Evolutionary conservation across 2,329 filamentous ascomycete genomes (phyloP).

Genomic region (Pseudocercospora fijiensis): DNA sequence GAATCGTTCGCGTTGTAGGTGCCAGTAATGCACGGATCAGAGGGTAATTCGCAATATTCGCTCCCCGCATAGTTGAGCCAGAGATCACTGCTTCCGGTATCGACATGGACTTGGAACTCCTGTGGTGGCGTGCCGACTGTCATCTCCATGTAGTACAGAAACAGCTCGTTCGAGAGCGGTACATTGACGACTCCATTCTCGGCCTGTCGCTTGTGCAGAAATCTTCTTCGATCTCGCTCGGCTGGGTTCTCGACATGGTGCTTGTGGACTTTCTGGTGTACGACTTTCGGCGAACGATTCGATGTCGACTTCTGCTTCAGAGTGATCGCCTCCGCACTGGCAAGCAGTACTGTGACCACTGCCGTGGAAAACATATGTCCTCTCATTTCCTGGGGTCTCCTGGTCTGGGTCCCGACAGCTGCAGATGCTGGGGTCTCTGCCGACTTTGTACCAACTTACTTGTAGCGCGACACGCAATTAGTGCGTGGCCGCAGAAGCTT

Average conservation of each 20-base stretch:
- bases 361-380: not conserved
- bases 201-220: conserved; percentile 37
- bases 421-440: not conserved
- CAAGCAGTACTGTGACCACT: not conserved
- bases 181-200: conserved; percentile 34
- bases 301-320: conserved; percentile 13
- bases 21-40: conserved; percentile 60
- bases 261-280: conserved; percentile 53
- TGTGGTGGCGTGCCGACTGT: conserved; percentile 58
- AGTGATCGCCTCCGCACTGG: conserved; percentile 5
- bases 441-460: not conserved
- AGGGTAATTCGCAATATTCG: conserved; percentile 51
- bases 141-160: conserved; percentile 59
- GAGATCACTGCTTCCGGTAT: conserved; percentile 64
- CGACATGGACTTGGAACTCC: conserved; percentile 56
- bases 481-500: conserved; percentile 3
- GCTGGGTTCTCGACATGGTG: conserved; percentile 48
- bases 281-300: conserved; percentile 42
- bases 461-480: conserved; percentile 1
- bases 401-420: not conserved
- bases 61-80: conserved; percentile 66
- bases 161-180: conserved; percentile 56
- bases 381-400: not conserved
- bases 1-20: conserved; percentile 70
- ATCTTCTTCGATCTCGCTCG: conserved; percentile 48